Conservation (phyloP, 1,284 basidiomycete genomes). For the Heliocybe sulcata region DNA sequence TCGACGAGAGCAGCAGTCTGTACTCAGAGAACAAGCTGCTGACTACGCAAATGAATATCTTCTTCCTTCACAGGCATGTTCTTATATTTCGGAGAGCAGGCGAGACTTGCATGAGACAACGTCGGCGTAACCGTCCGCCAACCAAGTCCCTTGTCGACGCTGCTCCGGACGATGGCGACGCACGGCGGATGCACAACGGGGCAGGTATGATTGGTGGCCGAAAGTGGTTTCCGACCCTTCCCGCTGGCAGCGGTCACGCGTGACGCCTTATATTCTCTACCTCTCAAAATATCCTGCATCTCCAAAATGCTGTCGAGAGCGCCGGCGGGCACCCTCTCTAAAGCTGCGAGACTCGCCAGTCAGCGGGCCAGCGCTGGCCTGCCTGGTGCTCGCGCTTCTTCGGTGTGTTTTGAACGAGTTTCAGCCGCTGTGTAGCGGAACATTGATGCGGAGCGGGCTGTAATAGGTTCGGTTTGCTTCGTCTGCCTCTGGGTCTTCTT, state of each 20-base stretch:
- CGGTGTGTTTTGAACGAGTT: conserved; percentile 12
- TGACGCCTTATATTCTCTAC: conserved; percentile 12
- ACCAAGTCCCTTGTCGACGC: not conserved
- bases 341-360: conserved; percentile 29
- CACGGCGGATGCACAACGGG: not conserved
- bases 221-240: conserved; percentile 24
- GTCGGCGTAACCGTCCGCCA: not conserved
- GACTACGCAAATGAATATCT: not conserved
- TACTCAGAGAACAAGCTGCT: conserved; percentile 1
- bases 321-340: conserved; percentile 59
- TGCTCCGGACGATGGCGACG: not conserved
- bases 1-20: not conserved
- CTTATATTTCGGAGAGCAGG: no score
- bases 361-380: conserved; percentile 32
- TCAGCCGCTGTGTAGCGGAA: conserved; percentile 5
- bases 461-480: conserved; percentile 65
- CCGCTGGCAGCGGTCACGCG: conserved; percentile 15
- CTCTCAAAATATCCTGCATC: conserved; percentile 1
- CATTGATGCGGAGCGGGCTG: conserved; percentile 6
- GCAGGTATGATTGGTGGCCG: conserved; percentile 11
- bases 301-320: conserved; percentile 73
- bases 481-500: conserved; percentile 43
- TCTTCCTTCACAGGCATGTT: not conserved
- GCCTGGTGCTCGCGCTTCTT: conserved; percentile 26
- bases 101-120: no score